Base-by-base conservation (phyloP, 1,139 yeast genomes). In the Yamadazyma conglobata region DNA sequence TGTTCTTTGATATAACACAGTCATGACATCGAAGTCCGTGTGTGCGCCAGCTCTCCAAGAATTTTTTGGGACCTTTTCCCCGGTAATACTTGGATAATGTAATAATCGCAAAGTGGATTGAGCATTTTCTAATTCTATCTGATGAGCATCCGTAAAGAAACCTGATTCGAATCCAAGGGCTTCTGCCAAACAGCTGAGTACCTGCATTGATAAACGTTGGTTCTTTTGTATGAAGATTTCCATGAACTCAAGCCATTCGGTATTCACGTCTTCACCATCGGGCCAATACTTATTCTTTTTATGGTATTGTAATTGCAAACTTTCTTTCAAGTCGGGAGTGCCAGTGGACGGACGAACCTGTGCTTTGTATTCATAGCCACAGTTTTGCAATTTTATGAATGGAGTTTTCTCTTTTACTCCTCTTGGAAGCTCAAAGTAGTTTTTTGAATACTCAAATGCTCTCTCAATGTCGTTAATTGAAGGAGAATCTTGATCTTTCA, bases 21-120 rank as follows among this genome's bases (percentile, higher is more conserved):
- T 54, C 29, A 54, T 19, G 29, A 53, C 47, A 34, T 54, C 58
- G 32, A 52, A 54, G 28, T 54, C 60, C 7, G 58, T 53, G 34
- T 54, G 59, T 7, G 58, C 55, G 10, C 57, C 60, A 10, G 58
- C 58, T 34, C 60, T 44, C 60, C 60, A 54, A 19, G 34, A 22
- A 22, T 46, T 46, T 8, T 38, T 40, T 2, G 35, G 41, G 19
- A 43, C 38, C 2, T 19, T 30, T 29, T 48, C 35, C 9, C 50
- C 50, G 6, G 53, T 40, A 20, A 41, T 32, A 28, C 52, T 56
- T 12, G 44, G 50, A 30, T 54, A 54, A 32, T 54, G 60, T 18
- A 54, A 40, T 21, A 54, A 36, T 31, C 60, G 42, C 29, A 54
- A 37, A 16, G 60, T 54, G 2, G 56, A 42, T 31, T 54, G 60